Percentiles rank a stretch among this genome's conserved stretches.
Conservation (phyloP, 225 moss, liverwort and hornwort species). For the Bryoerythrophyllum caledonicum region DNA sequence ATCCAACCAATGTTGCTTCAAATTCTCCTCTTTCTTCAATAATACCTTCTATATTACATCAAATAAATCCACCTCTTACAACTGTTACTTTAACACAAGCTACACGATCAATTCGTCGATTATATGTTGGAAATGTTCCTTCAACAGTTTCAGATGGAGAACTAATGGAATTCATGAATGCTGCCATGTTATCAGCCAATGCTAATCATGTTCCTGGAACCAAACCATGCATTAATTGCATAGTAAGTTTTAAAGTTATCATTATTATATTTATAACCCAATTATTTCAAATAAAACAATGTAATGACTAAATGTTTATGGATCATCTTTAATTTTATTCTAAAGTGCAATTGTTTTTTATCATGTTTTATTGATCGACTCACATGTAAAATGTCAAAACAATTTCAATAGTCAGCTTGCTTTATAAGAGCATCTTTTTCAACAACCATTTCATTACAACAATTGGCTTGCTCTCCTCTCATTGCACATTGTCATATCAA, state of each 20-base stretch:
- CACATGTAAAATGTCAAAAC: too few relatives aligned
- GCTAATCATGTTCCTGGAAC: conserved; percentile 79
- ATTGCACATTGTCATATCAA: too few relatives aligned
- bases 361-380: too few relatives aligned
- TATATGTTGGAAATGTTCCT: conserved; percentile 89
- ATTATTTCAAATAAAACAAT: too few relatives aligned
- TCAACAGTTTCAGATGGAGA: conserved; percentile 89
- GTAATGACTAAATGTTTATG: too few relatives aligned
- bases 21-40: conserved; percentile 49
- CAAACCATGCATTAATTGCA: conserved; percentile 93
- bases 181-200: conserved; percentile 81
- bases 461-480: too few relatives aligned
- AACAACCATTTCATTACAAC: too few relatives aligned
- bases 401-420: too few relatives aligned
- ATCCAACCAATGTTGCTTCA: conserved; percentile 36
- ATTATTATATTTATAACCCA: too few relatives aligned
- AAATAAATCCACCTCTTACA: conserved; percentile 55
- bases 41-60: conserved; percentile 62
- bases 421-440: too few relatives aligned
- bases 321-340: too few relatives aligned
- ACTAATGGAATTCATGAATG: conserved; percentile 92
- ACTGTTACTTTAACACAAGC: conserved; percentile 80
- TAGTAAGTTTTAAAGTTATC: conserved; percentile 30
- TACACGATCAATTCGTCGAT: conserved; percentile 71
- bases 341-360: too few relatives aligned